phyloP scores from a whole-genome alignment of 129 eudicot species.

The Flaveria ramosissima region DNA sequence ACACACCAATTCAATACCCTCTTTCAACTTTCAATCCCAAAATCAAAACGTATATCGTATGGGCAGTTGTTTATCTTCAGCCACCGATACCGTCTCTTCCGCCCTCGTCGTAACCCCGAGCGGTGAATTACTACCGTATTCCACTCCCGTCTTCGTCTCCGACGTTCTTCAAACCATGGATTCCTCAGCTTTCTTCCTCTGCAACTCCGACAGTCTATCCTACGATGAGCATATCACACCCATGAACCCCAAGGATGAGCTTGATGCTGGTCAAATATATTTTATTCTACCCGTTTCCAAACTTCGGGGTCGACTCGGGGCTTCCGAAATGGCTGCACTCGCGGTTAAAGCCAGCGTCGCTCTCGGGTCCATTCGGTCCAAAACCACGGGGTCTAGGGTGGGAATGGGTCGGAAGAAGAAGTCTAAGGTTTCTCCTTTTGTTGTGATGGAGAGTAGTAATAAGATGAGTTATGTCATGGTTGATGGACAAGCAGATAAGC shows the following conservation, averaged over 20 bases:
- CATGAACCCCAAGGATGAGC: conserved; percentile 35
- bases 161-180: conserved; percentile 28
- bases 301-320: conserved; percentile 49
- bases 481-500: conserved; percentile 13
- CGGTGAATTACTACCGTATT: conserved; percentile 40
- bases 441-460: conserved; percentile 38
- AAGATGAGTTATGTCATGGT: conserved; percentile 39
- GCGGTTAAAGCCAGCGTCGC: conserved; percentile 82
- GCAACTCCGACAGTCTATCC: conserved; percentile 61
- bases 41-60: neutral
- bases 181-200: conserved; percentile 41
- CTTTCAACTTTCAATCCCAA: too few species aligned
- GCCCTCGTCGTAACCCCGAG: conserved; percentile 32
- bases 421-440: conserved; percentile 24
- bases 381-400: too few species aligned
- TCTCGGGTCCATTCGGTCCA: conserved; percentile 29
- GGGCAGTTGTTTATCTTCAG: conserved; percentile 39
- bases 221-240: conserved; percentile 54
- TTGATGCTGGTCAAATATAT: conserved; percentile 63
- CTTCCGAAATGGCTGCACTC: conserved; percentile 77
- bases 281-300: conserved; percentile 49
- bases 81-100: neutral
- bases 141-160: conserved; percentile 41
- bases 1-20: neutral
- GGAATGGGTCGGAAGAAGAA: neutral